phyloP scores from a whole-genome alignment of 2,329 filamentous ascomycete species.

The Fonsecaea pedrosoi region DNA sequence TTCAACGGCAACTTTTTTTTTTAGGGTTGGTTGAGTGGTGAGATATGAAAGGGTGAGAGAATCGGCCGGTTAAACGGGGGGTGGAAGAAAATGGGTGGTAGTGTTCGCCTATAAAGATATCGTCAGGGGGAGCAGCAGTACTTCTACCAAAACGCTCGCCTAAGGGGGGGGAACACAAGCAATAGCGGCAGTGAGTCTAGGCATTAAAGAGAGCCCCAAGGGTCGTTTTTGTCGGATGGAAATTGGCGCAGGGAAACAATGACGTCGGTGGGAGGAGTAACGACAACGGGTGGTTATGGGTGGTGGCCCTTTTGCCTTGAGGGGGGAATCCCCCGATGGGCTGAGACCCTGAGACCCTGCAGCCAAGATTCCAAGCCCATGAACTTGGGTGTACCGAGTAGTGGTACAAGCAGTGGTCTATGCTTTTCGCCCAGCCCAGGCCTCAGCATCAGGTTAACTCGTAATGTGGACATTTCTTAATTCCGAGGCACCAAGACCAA shows the following conservation, averaged over 20 bases:
- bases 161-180: background rate
- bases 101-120: constrained; percentile 2
- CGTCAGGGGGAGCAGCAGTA: constrained; percentile 12
- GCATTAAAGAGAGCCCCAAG: background rate
- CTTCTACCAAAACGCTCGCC: background rate
- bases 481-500: background rate
- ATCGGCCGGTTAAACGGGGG: background rate
- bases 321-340: background rate
- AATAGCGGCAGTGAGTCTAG: background rate
- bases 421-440: constrained; percentile 5
- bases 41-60: constrained; percentile 1
- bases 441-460: background rate
- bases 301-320: background rate
- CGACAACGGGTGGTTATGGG: background rate
- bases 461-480: background rate
- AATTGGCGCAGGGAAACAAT: constrained; percentile 20
- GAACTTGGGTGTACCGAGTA: background rate
- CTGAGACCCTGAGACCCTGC: background rate
- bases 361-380: too few species aligned
- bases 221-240: background rate
- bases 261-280: constrained; percentile 19
- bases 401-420: background rate
- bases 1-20: constrained; percentile 14
- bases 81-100: constrained; percentile 2
- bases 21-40: background rate